Conservation (phyloP, 768 basidiomycete species). For the Daedaleopsis nitida region DNA sequence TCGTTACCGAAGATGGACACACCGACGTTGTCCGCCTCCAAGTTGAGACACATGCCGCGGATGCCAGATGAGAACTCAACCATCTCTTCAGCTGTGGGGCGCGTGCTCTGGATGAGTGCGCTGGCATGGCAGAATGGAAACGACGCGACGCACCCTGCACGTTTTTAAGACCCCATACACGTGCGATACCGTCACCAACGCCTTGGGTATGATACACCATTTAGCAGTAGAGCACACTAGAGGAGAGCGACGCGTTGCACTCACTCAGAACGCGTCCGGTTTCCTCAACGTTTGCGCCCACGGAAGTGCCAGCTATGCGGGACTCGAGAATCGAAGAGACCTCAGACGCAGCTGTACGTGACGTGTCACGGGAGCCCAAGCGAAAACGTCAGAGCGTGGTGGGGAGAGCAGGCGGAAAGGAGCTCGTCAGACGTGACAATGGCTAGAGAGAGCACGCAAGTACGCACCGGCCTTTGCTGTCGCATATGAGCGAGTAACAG, state of each 20-base stretch:
- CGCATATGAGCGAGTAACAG: conserved; percentile 84
- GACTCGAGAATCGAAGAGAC: conserved; percentile 99
- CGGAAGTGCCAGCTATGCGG: conserved; percentile 90
- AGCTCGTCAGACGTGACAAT: conserved; percentile 22
- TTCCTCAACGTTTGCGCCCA: conserved; percentile 96
- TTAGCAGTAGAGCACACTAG: conserved; percentile 29
- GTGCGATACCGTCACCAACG: conserved; percentile 99
- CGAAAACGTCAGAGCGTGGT: conserved; percentile 18
- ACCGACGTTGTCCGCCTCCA: conserved; percentile 99
- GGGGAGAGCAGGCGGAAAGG: conserved; percentile 7
- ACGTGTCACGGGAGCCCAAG: conserved; percentile 35
- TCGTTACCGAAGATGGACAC: conserved; percentile 99
- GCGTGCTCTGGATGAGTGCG: conserved; percentile 25
- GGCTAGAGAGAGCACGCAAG: neutral
- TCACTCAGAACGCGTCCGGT: conserved; percentile 97
- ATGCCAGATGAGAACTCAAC: conserved; percentile 99
- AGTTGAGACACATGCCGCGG: conserved; percentile 99
- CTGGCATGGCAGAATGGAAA: conserved; percentile 2
- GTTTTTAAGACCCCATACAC: conserved; percentile 98
- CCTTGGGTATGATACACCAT: conserved; percentile 47
- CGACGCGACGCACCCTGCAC: conserved; percentile 76
- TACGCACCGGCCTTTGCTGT: conserved; percentile 94
- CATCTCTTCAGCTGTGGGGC: conserved; percentile 91
- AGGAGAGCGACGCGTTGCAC: conserved; percentile 34
- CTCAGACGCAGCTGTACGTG: conserved; percentile 87